Base-by-base conservation (phyloP, 345 rosid genomes). In the Zanthoxylum bungeanum region DNA sequence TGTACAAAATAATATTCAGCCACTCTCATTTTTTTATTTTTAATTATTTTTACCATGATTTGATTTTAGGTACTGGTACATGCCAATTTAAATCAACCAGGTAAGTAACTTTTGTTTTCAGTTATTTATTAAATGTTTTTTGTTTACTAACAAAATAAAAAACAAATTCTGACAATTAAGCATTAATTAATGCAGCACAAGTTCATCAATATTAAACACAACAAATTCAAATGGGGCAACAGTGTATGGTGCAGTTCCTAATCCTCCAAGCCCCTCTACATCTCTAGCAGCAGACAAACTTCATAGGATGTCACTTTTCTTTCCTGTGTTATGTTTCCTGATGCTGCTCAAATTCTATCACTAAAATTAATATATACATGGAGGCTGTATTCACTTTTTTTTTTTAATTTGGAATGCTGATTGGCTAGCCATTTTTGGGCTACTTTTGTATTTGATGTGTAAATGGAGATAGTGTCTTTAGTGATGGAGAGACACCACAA, bases 81-180 rank as follows among this genome's bases (percentile, higher is more conserved):
- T 89, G 95, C 72, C 85, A 82, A 31, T 85, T 67, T 73, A 86
- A 79, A 68, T 86, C 90, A 68, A 85, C 88, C 0, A 89, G 95
- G 95, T 89, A 64, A 75, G 2, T 7, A 19, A 4, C 10, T 28
- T 19, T 28, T 17, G 6, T 21, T 21, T 34, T 14, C 37, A 34
- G 40, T 40, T 36, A 28, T 5, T 17, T 22, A 27, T 55, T 14
- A 22, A 4, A 47, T 17, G 31, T 0, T 5, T 16, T 34, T 2
- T 64, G 19, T 16, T 9, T 22, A 19, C 5, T 39, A 39, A 19
- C 12, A 19, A 56, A 16, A 55, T 10, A 4, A 10, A 3, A 42
- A 27, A 11, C 34, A 56, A 28, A 69, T 27, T 69, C 40, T 69
- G 10, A 69, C 52, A 11, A n/a, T n/a, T n/a, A n/a, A 57, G n/a